Evolutionary conservation across 2,329 filamentous ascomycete species (phyloP).

Genomic region (Celoporthe dispersa): DNA sequence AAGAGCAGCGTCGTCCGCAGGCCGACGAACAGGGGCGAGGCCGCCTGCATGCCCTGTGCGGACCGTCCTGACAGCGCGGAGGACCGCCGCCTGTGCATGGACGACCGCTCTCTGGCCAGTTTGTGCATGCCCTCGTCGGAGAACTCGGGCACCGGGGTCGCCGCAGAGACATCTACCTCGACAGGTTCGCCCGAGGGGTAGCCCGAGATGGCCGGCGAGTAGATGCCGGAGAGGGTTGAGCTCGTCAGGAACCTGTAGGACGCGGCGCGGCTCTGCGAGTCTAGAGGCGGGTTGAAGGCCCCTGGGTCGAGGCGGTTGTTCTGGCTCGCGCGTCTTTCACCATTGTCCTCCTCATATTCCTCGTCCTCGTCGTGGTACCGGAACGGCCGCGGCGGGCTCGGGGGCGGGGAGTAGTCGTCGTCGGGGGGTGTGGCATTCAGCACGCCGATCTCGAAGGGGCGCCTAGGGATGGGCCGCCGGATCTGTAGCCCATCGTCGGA

Average conservation of each 20-base stretch:
- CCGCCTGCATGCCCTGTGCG: constrained; percentile 24
- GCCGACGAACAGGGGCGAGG: constrained; percentile 53
- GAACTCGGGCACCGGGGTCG: constrained; percentile 48
- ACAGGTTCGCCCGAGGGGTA: constrained; percentile 42
- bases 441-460: constrained; percentile 68
- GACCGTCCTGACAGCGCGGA: constrained; percentile 38
- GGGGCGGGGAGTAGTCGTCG: constrained; percentile 37
- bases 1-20: constrained; percentile 71
- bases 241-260: constrained; percentile 87
- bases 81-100: constrained; percentile 40
- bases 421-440: constrained; percentile 50
- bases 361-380: constrained; percentile 53
- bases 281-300: constrained; percentile 33
- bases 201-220: constrained; percentile 67
- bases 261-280: constrained; percentile 67
- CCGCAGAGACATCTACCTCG: constrained; percentile 57
- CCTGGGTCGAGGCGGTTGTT: constrained; percentile 43
- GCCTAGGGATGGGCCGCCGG: constrained; percentile 71
- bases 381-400: constrained; percentile 44
- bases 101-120: constrained; percentile 48
- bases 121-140: constrained; percentile 51
- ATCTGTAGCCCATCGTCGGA: constrained; percentile 56
- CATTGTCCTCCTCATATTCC: not conserved
- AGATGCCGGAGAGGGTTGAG: constrained; percentile 91
- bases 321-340: constrained; percentile 37